Conservation (phyloP, 2,329 filamentous ascomycete species). For the Aspergillus transmontanensis region DNA sequence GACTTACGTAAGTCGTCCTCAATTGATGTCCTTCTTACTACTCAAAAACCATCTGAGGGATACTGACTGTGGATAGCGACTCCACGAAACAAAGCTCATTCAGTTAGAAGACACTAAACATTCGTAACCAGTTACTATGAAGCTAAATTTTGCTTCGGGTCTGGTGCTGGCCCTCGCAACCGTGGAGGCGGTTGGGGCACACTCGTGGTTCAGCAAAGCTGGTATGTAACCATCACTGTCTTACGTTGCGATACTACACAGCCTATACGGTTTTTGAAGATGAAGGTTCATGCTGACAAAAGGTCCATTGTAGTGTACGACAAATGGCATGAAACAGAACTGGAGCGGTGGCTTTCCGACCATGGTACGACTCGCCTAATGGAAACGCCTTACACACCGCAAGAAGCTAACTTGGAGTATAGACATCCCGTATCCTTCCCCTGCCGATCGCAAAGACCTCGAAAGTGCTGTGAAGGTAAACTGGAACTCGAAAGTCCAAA, state of each 20-base stretch:
- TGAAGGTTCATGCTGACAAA: conserved; percentile 4
- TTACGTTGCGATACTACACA: not conserved
- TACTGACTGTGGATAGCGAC: not conserved
- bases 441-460: conserved; percentile 92
- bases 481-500: conserved; percentile 79
- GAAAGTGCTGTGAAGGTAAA: conserved; percentile 85
- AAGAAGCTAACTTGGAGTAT: conserved; percentile 6
- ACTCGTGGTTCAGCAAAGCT: conserved; percentile 83
- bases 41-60: not conserved
- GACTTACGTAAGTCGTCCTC: not conserved
- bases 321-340: conserved; percentile 97
- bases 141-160: conserved; percentile 68
- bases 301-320: conserved; percentile 74
- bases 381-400: not conserved
- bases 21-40: not conserved
- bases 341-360: conserved; percentile 95
- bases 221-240: conserved; percentile 60
- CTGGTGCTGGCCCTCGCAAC: conserved; percentile 73
- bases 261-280: not conserved
- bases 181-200: conserved; percentile 66
- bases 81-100: not conserved
- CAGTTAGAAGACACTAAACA: not conserved
- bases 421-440: conserved; percentile 82
- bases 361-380: conserved; percentile 52
- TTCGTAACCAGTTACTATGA: conserved; percentile 63